Base-by-base conservation (phyloP, 2,329 filamentous ascomycete genomes). In the Diplodia corticola region DNA sequence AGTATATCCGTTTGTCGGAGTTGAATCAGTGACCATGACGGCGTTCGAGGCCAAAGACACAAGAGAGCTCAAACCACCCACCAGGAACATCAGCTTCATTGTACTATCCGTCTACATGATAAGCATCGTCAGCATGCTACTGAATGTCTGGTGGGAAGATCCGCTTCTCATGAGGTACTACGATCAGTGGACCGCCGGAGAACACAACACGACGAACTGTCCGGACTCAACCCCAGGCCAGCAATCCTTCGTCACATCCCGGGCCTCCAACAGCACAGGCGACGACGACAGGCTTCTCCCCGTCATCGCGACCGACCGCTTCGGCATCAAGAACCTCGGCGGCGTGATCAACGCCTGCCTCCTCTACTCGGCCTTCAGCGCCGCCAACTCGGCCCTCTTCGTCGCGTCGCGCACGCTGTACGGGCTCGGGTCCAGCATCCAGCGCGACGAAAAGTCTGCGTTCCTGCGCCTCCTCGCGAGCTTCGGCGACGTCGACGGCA, bases 331-430 rank as follows among this genome's bases (percentile, higher is more conserved):
- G 22, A 59, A 69, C 55, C 72, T 51, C 0, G 69, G 63, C 0
- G 68, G 69, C 37, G 61, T 75, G 17, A 69, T 78, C 48, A 77
- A 74, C 30, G 68, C 69, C 0, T 72, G 72, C 15, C 68, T 78
- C 1, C 68, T 78, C 0, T 71, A 75, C 51, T 74, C 74, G 1
- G 72, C 71, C 1, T 48, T 78, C 1, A 75, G 74, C 35, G 71
- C 71, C 4, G 74, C 76, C 3, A 75, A 74, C 64, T 76, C 76
- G 1, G 74, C 74, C 40, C 71, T 78, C 2, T 78, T 77, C 55
- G 72, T 78, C 17, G 73, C 76, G 2, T 78, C 77, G 0, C 69
- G 77, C 13, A 72, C 75, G 1, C 63, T 78, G 0, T 78, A 75
- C 57, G 75, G 75, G 1, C 65, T 78, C 4, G 64, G 53, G 10